phyloP scores from a whole-genome alignment of 371 early-diverging fungal species.

The Mortierella sp. region DNA sequence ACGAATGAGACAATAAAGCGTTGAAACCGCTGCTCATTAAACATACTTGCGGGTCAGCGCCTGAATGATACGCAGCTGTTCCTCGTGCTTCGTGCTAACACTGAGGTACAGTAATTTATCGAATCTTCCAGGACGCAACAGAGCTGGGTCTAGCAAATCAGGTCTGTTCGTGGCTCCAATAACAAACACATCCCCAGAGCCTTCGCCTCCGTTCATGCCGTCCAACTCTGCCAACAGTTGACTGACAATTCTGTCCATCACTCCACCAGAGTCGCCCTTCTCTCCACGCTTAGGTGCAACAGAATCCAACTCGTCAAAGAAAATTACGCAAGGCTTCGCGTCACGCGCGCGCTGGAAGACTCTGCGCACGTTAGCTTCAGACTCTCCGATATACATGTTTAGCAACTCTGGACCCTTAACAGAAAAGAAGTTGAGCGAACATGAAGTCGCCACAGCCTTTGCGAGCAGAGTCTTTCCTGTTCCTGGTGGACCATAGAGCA shows the following conservation, averaged over 20 bases:
- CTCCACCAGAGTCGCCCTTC: slow-evolving; percentile 97
- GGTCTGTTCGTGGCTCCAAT: slow-evolving; percentile 99
- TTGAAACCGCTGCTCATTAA: neutral
- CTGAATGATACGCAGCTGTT: slow-evolving; percentile 88
- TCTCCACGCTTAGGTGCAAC: slow-evolving; percentile 98
- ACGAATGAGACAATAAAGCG: neutral
- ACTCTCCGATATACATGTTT: slow-evolving; percentile 97
- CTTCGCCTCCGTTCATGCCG: slow-evolving; percentile 81
- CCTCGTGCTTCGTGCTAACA: slow-evolving; percentile 87
- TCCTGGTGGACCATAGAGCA: slow-evolving; percentile 99
- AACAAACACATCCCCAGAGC: slow-evolving; percentile 96
- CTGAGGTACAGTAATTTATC: slow-evolving; percentile 97
- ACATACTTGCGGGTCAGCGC: slow-evolving; percentile 94
- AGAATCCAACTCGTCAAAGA: slow-evolving; percentile 99
- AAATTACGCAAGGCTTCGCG: slow-evolving; percentile 98
- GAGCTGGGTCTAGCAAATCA: slow-evolving; percentile 97
- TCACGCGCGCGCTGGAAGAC: slow-evolving; percentile 99
- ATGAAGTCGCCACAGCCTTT: slow-evolving; percentile 99
- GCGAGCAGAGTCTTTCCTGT: slow-evolving; percentile 99
- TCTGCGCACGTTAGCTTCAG: slow-evolving; percentile 96
- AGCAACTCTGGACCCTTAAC: slow-evolving; percentile 99
- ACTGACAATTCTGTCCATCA: slow-evolving; percentile 98
- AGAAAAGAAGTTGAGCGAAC: slow-evolving; percentile 97
- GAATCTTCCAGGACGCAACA: slow-evolving; percentile 97
- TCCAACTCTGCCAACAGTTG: slow-evolving; percentile 97